A percentile compares a stretch with the other conserved stretches of the same genome.
phyloP scores from a whole-genome alignment of 2,329 filamentous ascomycete genomes.

The Colletotrichum sp. region DNA sequence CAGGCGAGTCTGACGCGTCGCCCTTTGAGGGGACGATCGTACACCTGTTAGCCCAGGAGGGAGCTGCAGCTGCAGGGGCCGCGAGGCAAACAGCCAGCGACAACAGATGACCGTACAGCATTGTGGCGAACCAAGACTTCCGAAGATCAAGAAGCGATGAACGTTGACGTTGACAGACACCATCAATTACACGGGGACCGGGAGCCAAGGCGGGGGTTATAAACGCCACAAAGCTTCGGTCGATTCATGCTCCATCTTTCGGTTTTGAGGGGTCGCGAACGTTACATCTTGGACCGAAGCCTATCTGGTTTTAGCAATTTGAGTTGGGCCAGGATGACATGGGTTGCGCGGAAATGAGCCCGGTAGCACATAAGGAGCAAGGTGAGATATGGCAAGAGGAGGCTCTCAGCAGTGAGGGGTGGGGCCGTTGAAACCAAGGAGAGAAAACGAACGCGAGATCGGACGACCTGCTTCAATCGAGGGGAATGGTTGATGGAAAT shows the following conservation, averaged over 20 bases:
- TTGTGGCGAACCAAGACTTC: background rate
- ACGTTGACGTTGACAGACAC: background rate
- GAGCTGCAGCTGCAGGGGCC: background rate
- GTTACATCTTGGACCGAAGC: background rate
- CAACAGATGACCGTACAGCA: background rate
- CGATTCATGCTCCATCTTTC: background rate
- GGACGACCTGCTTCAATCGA: background rate
- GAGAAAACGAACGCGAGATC: background rate
- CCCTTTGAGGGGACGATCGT: constrained; percentile 35
- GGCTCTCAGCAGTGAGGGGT: background rate
- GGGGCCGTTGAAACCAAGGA: background rate
- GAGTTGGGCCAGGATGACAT: background rate
- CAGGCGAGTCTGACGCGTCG: constrained; percentile 42
- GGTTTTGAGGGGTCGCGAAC: background rate
- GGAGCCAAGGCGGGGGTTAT: background rate
- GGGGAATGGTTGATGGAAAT: constrained; percentile 1
- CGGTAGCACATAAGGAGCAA: background rate
- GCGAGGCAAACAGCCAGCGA: constrained; percentile 3
- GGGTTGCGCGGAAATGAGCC: constrained; percentile 5
- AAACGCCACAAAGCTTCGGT: constrained; percentile 4
- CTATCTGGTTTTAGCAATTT: background rate
- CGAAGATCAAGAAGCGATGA: background rate
- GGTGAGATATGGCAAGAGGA: background rate
- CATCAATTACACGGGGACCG: background rate
- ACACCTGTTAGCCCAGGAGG: constrained; percentile 1